Base-by-base conservation (phyloP, 2,329 filamentous ascomycete species). In the Colletotrichum tofieldiae region DNA sequence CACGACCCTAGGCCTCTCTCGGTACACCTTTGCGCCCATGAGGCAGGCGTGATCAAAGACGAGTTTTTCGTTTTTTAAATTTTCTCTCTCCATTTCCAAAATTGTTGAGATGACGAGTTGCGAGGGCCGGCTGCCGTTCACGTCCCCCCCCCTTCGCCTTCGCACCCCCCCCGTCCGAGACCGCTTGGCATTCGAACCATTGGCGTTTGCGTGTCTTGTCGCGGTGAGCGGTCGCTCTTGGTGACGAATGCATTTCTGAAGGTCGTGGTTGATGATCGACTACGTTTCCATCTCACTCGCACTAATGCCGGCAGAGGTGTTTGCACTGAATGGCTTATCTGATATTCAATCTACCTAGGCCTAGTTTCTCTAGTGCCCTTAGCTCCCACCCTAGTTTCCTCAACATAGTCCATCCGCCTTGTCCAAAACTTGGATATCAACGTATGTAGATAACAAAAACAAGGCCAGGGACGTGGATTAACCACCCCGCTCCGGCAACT, bases 171-270 rank as follows among this genome's bases (percentile, higher is more conserved):
- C n/a, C 32, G 59, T 39, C 39, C 43, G 35, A 60, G 26, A 43
- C 37, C 16, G 26, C 68, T 63, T 68, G 65, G 65, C 65, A 63
- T 37, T 52, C 58, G 51, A 68, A 68, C 64, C 64, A 61, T 62
- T 58, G 68, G 65, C 65, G 32, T 62, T 58, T 62, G 56, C 68
- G 65, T 66, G 16, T 43, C 41, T 43, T 37, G n/a, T 37, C 32
- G 39, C 14, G 23, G 32, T 35, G 45, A 41, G 47, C 5, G 7
- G 12, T 37, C 35, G n/a, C n/a, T 56, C 35, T 8, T 56, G 20
- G 54, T 56, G 54, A 56, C 54, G 35, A 56, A 9, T 39, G 14
- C 54, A 16, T 39, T 23, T 39, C 32, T 9, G 54, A 32, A 23
- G 14, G 35, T 7, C 12, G 26, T 18, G 49, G 11, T 39, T 56